Base-by-base conservation (phyloP, 441 rosid species). In the Kokia cookei region DNA sequence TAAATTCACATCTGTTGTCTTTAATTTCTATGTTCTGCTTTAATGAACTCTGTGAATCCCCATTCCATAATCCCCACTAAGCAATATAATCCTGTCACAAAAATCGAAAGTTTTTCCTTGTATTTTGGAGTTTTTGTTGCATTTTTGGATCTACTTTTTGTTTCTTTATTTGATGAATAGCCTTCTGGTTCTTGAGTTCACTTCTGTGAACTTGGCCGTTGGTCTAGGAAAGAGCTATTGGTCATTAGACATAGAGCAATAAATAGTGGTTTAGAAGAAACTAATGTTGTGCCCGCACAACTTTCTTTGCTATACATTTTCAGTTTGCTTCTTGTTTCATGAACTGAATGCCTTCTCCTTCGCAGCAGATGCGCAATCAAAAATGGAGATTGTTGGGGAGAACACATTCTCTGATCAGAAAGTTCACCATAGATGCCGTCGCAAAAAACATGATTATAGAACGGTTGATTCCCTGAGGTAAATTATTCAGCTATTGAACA, bases 401-500 rank as follows among this genome's bases (percentile, higher is more conserved):
- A 92, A 87, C 79, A 83, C 87, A 26, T 93, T 93, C 84, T 75
- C 88, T 7, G 97, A 92, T 77, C 89, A 86, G 75, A 96, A 92
- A 79, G 72, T 82, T 27, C 98, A 91, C 65, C 81, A 90, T 82
- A 87, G 98, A 78, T 84, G 93, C 45, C 93, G 93, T 24, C 87
- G 98, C 65, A 92, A 93, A 90, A 94, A 93, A 80, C 91, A 91
- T 60, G 99, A 95, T 65, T 90, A 78, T 72, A 87, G 92, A 81
- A 87, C 89, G 91, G 83, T 86, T 12, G 90, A 86, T 65, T 72
- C 90, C 22, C 71, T 84, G 80, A 87, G 83, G 79, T 92, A 65
- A 80, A 24, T 40, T 37, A 14, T 69, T 45, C 26, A 29, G 57
- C 63, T 76, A 58, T 26, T 14, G 7, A 63, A 14, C 13, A 14